Evolutionary conservation across 2,329 filamentous ascomycete species (phyloP).

Genomic region (Orbilia blumenaviensis): DNA sequence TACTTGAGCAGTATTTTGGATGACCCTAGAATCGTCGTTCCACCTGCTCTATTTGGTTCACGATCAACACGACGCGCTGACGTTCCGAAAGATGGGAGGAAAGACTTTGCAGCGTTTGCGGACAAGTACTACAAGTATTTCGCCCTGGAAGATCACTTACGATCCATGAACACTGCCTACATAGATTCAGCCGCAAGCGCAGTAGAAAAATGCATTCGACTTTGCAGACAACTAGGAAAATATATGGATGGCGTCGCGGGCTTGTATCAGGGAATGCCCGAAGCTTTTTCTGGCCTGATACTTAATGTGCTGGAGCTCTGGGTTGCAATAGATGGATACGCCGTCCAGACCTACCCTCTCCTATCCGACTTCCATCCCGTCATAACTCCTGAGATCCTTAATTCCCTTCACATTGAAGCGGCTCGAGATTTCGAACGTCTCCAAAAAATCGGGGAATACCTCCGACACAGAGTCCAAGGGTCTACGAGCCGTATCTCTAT

Average conservation of each 20-base stretch:
- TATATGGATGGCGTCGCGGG: conserved; percentile 60
- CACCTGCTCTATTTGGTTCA: conserved; percentile 45
- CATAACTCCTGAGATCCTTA: conserved; percentile 65
- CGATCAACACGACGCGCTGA: conserved; percentile 51
- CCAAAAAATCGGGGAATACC: conserved; percentile 65
- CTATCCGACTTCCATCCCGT: conserved; percentile 66
- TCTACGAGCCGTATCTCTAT: conserved; percentile 62
- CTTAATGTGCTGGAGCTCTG: conserved; percentile 69
- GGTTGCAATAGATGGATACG: conserved; percentile 67
- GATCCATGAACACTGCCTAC: neutral
- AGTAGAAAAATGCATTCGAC: conserved; percentile 57
- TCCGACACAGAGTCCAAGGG: conserved; percentile 61
- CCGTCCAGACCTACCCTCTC: conserved; percentile 63
- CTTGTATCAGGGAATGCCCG: conserved; percentile 63
- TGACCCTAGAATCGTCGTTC: conserved; percentile 11
- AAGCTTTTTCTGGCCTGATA: conserved; percentile 66
- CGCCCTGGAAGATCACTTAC: conserved; percentile 26
- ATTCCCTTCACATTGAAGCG: conserved; percentile 67
- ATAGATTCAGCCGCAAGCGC: conserved; percentile 52
- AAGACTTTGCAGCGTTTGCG: conserved; percentile 45
- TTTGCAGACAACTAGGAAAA: conserved; percentile 60
- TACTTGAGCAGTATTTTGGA: conserved; percentile 58
- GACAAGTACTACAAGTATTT: conserved; percentile 44
- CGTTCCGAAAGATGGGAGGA: conserved; percentile 19
- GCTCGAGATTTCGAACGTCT: conserved; percentile 66